Evolutionary conservation across 306 rosid genomes (phyloP).

Genomic region (Rosa persica): DNA sequence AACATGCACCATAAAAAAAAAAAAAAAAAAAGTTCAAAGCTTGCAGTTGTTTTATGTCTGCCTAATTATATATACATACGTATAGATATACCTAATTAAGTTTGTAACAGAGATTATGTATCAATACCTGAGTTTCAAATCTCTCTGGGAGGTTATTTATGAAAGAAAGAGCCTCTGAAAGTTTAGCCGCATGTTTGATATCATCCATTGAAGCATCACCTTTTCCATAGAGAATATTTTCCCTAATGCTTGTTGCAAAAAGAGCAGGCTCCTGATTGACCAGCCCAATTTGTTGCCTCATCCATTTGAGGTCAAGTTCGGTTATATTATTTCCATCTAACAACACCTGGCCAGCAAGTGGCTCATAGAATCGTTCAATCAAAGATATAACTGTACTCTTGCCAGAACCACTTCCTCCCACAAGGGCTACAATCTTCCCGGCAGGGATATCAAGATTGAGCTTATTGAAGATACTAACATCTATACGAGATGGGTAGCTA

Average conservation of each 20-base stretch:
- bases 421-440: constrained; percentile 87
- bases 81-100: neutral
- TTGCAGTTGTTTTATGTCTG: neutral
- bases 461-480: constrained; percentile 63
- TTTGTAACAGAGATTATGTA: neutral
- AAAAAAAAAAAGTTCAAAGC: neutral
- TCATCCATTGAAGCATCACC: constrained; percentile 85
- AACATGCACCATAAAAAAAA: neutral
- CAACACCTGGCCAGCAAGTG: constrained; percentile 69
- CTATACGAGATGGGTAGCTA: constrained; percentile 86
- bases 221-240: constrained; percentile 89
- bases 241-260: constrained; percentile 84
- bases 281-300: constrained; percentile 80
- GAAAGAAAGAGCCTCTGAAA: constrained; percentile 84
- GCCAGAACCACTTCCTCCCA: constrained; percentile 97
- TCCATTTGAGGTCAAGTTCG: constrained; percentile 86
- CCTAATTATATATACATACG: neutral
- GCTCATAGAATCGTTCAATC: constrained; percentile 94
- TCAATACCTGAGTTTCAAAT: constrained; percentile 83
- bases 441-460: constrained; percentile 75
- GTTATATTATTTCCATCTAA: constrained; percentile 55
- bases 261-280: constrained; percentile 98
- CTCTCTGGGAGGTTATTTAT: constrained; percentile 87
- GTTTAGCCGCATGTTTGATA: constrained; percentile 73
- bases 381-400: constrained; percentile 84